A percentile compares a stretch with the other conserved stretches of the same genome.
These are phyloP conservation scores for Avena atlantica DNA, from an alignment of 176 grass and related monocot species.

Conservation along the genomic window DNA sequence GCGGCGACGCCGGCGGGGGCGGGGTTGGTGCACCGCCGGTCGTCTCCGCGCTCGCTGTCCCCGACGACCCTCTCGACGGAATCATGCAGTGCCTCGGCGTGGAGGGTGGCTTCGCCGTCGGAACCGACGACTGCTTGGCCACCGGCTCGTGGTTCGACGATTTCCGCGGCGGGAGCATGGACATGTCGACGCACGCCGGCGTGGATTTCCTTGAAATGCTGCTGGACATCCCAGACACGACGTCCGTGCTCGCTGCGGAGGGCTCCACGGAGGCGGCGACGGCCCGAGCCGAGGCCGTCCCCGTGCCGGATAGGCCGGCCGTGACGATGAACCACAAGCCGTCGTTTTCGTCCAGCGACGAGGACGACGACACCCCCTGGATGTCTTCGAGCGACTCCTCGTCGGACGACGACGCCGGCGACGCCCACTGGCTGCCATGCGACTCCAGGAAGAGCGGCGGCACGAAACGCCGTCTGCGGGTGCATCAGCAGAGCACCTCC, in stretches of 20 bases:
- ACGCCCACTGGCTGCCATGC: background rate
- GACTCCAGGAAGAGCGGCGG: background rate
- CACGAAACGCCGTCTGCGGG: background rate
- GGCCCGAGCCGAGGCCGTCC: background rate
- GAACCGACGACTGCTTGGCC: background rate
- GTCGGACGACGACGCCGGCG: background rate
- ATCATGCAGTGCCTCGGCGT: background rate
- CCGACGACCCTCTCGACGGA: conserved; percentile 34
- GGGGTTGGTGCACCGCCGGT: background rate
- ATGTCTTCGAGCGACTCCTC: background rate
- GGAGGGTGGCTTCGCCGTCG: background rate
- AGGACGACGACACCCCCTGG: background rate
- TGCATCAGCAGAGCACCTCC: background rate
- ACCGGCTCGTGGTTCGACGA: conserved; percentile 23
- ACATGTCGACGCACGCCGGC: background rate
- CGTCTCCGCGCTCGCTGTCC: conserved; percentile 30
- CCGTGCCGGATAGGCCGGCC: background rate
- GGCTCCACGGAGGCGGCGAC: background rate
- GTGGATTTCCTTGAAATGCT: background rate
- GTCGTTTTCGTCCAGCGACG: background rate
- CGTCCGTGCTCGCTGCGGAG: background rate
- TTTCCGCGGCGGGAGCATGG: background rate
- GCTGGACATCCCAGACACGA: background rate
- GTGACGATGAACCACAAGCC: background rate
- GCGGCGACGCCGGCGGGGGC: background rate